Evolutionary conservation across 148 eudicot genomes (phyloP), one percentile per base, ranked within the genome.

Genomic region (Rhododendron griersonianum): DNA sequence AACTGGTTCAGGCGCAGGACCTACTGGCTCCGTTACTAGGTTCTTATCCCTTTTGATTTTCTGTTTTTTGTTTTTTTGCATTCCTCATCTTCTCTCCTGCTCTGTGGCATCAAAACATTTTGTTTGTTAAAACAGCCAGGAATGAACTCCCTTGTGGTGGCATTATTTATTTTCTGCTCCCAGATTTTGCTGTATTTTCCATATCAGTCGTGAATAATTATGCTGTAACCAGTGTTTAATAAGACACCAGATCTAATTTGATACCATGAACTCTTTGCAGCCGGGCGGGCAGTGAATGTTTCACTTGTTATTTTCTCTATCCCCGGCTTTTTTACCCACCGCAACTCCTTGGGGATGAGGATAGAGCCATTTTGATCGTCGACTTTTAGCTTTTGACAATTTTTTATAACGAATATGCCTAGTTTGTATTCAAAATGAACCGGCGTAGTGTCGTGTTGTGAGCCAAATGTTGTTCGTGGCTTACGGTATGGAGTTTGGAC

Each of bases 1-100:
- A 96, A 94, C 91, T 95, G 99, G 99, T 96, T 96, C 94, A 92
- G 99, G 88, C 95, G 98, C 89, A 91, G 96, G 51, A 96, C 99
- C 83, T 96, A 92, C 92, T 89, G 83, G 95, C 93, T 92, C 92
- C 96, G 95, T 81, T 94, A 95, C 85, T 96, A 95, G 96, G 81
- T 67, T 47, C 61, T 85, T 75, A 51, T 33, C 50, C 30, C n/a
- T 2, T 79, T 48, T 37, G 18, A 39, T 82, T 63, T 83, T 55
- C 16, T 39, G 4, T 39, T 39, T 41, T 41, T 41, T 41, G 0
- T 45, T 53, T 18, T 4, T 51, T 53, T 6, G 44, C 19, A 30
- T 87, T 63, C 45, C 50, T 67, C 74, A 79, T 37, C 81, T 59
- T 30, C 35, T 77, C 4, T 19, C 74, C 53, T 45, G 44, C 21